Conservation (phyloP, 2,329 filamentous ascomycete genomes). For the Cercospora beticola region DNA sequence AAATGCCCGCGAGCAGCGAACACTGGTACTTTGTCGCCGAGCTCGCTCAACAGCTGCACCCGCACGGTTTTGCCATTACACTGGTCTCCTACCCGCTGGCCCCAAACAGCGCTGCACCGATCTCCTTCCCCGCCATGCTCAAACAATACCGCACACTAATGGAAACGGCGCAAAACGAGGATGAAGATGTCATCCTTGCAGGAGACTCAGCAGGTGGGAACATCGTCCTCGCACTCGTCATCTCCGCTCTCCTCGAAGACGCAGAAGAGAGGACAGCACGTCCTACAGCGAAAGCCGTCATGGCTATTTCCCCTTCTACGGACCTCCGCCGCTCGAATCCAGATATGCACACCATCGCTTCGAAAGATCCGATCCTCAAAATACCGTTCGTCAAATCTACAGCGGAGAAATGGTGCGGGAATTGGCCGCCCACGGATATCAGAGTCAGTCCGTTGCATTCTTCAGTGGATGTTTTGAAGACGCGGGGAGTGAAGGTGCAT, state of each 20-base stretch:
- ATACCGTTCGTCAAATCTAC: conserved; percentile 44
- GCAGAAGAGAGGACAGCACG: too few species aligned
- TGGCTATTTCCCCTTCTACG: conserved; percentile 52
- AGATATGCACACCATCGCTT: conserved; percentile 43
- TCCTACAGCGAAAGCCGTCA: conserved; percentile 42
- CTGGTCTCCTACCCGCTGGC: conserved; percentile 57
- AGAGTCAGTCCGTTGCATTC: conserved; percentile 52
- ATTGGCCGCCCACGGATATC: conserved; percentile 46
- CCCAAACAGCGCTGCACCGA: conserved; percentile 52
- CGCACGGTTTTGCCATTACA: conserved; percentile 40
- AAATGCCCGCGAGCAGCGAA: conserved; percentile 49
- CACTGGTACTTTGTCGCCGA: conserved; percentile 56
- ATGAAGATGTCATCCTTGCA: conserved; percentile 50
- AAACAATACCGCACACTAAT: conserved; percentile 48
- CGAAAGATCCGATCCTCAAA: conserved; percentile 50
- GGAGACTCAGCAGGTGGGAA: conserved; percentile 60
- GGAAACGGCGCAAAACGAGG: conserved; percentile 38
- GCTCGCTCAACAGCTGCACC: conserved; percentile 44
- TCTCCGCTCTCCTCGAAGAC: conserved; percentile 42
- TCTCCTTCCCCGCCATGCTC: conserved; percentile 50
- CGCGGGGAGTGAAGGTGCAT: conserved; percentile 49
- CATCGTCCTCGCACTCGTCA: conserved; percentile 46
- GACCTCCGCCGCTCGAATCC: conserved; percentile 51
- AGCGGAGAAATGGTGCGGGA: conserved; percentile 45
- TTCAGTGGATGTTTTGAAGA: conserved; percentile 43